Conservation (phyloP, 208 protist species). For the Trypanosomatidae sp. region DNA sequence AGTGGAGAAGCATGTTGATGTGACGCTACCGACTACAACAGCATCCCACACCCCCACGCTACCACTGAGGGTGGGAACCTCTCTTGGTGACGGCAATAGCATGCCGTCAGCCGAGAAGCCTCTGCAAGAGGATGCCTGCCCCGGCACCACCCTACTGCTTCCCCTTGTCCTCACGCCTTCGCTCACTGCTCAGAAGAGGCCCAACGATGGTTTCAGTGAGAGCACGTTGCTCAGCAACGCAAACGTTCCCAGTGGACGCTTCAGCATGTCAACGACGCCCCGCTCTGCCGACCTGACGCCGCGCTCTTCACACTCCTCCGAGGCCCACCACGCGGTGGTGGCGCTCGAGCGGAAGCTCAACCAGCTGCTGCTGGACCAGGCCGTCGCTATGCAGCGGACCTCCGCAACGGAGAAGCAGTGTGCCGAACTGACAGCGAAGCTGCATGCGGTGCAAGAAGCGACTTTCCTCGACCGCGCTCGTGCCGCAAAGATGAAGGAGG, state of each 20-base stretch:
- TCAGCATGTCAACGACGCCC: conserved; percentile 13
- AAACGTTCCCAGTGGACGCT: background rate
- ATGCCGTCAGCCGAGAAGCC: background rate
- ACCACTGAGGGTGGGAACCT: background rate
- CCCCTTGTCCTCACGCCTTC: background rate
- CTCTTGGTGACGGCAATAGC: background rate
- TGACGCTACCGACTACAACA: background rate
- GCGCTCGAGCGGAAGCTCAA: conserved; percentile 66
- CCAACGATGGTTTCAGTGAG: background rate
- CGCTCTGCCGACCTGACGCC: conserved; percentile 12
- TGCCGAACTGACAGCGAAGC: conserved; percentile 49
- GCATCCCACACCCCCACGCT: background rate
- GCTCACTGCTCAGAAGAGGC: background rate
- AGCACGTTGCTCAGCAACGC: conserved; percentile 3
- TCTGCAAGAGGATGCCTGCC: background rate
- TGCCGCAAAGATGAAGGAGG: conserved; percentile 66
- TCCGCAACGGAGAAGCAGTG: conserved; percentile 49
- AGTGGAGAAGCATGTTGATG: conserved; percentile 2
- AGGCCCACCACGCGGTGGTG: conserved; percentile 40
- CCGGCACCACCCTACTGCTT: background rate
- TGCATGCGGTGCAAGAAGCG: conserved; percentile 55
- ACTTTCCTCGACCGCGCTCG: conserved; percentile 66
- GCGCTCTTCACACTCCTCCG: conserved; percentile 24
- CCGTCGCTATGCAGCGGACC: conserved; percentile 44
- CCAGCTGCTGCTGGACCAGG: conserved; percentile 57